Base-by-base conservation (phyloP, 345 rosid genomes). In the Hibiscus mutabilis region DNA sequence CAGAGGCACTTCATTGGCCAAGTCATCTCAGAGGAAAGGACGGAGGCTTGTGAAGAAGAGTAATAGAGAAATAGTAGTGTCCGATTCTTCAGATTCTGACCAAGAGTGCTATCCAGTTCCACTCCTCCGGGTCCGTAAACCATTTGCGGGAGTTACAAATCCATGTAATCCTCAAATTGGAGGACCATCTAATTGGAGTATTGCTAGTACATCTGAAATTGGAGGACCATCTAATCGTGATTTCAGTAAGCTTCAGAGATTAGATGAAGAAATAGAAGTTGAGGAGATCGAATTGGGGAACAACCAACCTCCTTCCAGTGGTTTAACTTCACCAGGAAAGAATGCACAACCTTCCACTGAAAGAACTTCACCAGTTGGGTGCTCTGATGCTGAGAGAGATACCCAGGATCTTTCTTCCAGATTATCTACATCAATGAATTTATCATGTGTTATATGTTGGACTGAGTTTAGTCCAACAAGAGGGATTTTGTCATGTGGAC, bases 381-480 rank as follows among this genome's bases (percentile, higher is more conserved):
- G 66, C 42, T 49, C 79, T 21, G 76, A 70, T 46, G 24, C 22
- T 72, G 69, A 74, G 62, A 77, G 78, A 75, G 78, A 68, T 55
- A 64, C 56, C n/a, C 69, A 73, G 67, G 75, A 74, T 35, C 62
- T 72, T 60, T 44, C 35, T 55, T 68, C 66, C 12, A 60, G 69
- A 33, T 73, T 68, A 61, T 68, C 87, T 2, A 69, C 75, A 71
- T 74, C 91, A 73, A 12, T 71, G 59, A 88, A 88, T 11, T 82
- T 90, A 70, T 90, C 99, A 22, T 95, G 99, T 75, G 87, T 82
- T 70, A 95, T 95, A 84, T 95, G 99, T 74, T 88, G 87, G 94
- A 95, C 96, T 1, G 97, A 91, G 61, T 92, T 89, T 73, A 82
- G 93, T 78, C 75, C 92, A 74, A 95, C 87, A 33, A 90, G 99